Evolutionary conservation across 768 basidiomycete genomes (phyloP), one percentile per base, ranked within the genome.

Genomic region (Punctularia strigosozonata): DNA sequence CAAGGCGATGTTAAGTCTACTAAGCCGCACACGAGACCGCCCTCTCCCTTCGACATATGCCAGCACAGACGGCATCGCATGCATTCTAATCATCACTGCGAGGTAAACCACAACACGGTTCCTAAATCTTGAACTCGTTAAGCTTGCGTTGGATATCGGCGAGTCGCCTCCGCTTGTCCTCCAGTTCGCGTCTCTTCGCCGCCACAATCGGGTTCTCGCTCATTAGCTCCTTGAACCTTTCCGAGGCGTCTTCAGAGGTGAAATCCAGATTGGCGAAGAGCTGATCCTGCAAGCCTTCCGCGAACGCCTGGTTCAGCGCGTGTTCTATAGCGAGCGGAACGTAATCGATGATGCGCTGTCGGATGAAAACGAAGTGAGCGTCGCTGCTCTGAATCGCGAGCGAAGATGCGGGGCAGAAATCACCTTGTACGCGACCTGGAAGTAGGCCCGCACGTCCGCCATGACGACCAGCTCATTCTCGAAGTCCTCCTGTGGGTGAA

Each of bases 261-360:
- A n/a, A n/a, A n/a, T n/a, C n/a, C n/a, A n/a, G n/a, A n/a, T n/a
- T n/a, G n/a, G n/a, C 43, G 25, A 65, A 43, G 6, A 80, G 54
- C 12, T 48, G 53, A 17, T 50, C 42, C 6, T 63, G 61, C 28
- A 73, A 44, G 15, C 42, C 51, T 0, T 53, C 44, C 0, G 58
- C 60, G 12, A 73, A 54, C 8, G 57, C 50, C 25, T 63, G 59
- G 32, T 71, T 60, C 22, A 75, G 56, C 6, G 57, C 50, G 17
- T 60, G 62, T 42, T 73, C 69, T 25, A 75, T 73, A 31, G 56
- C 59, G 6, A 68, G 50, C 1, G 77, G 75, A 17, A 77, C 36
- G 26, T 65, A 55, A 42, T 80, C 78, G 25, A 75, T 64, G 45
- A 74, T 58, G 8, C 74, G 68, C 77, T 80, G 39, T n/a, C n/a